Base-by-base conservation (phyloP, 1,284 basidiomycete genomes). In the Entoloma clypeatum region DNA sequence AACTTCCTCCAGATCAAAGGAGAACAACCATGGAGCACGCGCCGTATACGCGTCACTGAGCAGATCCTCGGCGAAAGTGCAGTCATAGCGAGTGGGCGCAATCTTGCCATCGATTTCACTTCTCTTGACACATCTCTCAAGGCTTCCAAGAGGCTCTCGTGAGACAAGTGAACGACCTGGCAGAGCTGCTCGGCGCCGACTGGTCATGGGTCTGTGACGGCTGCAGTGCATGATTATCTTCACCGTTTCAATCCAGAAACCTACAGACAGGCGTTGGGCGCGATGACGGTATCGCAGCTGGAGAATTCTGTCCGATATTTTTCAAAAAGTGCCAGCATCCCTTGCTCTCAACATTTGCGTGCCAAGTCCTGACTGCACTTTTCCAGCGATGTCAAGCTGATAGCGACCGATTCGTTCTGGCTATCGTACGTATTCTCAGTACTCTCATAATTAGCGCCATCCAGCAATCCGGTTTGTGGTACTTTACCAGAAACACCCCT, bases 261-360 rank as follows among this genome's bases (percentile, higher is more conserved):
- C 43, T 14, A 21, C 27, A 77, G 69, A 68, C 79, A 21, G 81
- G 81, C 1, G 77, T 81, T 0, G 81, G 81, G 0, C 67, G 81
- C 21, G 74, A 81, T 41, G 78, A 84, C 53, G 81, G 81, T 2
- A 59, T 62, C 8, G 47, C 61, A 18, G 68, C 63, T 1, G 81
- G 81, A 26, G 81, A 84, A 56, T 82, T 77, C 58, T 74, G 71
- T 46, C 77, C 81, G 0, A 74, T 84, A 43, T 84, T 82, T 58
- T 85, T 68, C 59, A 72, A 76, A 49, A 72, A 63, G 69, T 75
- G 24, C 30, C 3, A 18, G 17, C 25, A 18, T 10, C 18, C 10
- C 10, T 16, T 3, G 47, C 14, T 67, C 45, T 3, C 10, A 4
- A 39, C 5, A 25, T 9, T 35, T n/a, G 9, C 22, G 29, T 16